Evolutionary conservation across 495 filamentous ascomycete genomes (phyloP).

Genomic region (Hamigera avellanea): DNA sequence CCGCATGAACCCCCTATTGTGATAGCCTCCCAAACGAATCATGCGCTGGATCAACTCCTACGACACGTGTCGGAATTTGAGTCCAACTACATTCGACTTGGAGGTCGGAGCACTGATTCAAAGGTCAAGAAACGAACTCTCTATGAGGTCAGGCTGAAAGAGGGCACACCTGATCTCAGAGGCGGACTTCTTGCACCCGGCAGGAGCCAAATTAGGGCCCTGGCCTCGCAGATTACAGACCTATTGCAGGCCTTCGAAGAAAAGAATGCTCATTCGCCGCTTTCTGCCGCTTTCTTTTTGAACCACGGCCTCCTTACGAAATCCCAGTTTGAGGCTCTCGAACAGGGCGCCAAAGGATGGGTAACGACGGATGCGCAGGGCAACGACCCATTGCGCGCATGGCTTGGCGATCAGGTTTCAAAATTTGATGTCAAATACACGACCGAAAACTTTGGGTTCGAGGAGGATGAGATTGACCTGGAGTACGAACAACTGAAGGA

Average conservation of each 20-base stretch:
- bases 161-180: constrained; percentile 10
- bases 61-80: constrained; percentile 53
- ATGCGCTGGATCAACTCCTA: constrained; percentile 82
- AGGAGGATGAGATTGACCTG: constrained; percentile 51
- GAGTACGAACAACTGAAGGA: constrained; percentile 56
- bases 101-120: constrained; percentile 58
- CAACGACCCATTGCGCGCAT: constrained; percentile 42
- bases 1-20: constrained; percentile 58
- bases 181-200: constrained; percentile 23
- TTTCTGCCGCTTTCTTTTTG: constrained; percentile 24
- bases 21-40: constrained; percentile 81
- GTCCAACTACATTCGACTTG: constrained; percentile 61
- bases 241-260: constrained; percentile 36
- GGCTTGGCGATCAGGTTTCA: constrained; percentile 45
- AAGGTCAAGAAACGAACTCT: constrained; percentile 57
- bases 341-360: constrained; percentile 40
- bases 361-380: constrained; percentile 21
- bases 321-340: constrained; percentile 50
- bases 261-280: constrained; percentile 8
- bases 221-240: constrained; percentile 34
- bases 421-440: constrained; percentile 25
- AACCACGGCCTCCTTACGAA: constrained; percentile 45
- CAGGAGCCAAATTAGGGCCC: constrained; percentile 25
- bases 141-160: constrained; percentile 40
- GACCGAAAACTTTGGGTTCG: constrained; percentile 34